These are phyloP conservation scores for Populus deltoides DNA, from an alignment of 345 rosid species.

Conservation along the genomic window DNA sequence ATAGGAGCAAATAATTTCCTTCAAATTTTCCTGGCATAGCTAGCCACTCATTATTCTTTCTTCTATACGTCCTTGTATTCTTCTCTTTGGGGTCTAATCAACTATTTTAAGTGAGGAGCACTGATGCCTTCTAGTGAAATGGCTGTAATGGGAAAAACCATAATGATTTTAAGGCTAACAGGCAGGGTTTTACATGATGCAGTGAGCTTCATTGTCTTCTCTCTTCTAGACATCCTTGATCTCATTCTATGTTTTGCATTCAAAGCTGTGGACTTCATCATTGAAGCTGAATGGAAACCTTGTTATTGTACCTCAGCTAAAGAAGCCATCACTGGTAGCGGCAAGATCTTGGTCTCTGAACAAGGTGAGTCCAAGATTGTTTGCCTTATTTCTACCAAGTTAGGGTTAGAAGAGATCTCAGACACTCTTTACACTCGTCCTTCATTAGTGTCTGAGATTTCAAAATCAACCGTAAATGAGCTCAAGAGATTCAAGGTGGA, in stretches of 20 bases:
- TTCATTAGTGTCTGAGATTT: constrained; percentile 44
- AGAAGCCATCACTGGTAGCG: constrained; percentile 55
- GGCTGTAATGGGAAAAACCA: constrained; percentile 20
- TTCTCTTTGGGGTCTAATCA: not conserved
- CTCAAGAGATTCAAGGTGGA: constrained; percentile 25
- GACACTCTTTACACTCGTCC: constrained; percentile 82
- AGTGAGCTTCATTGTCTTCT: constrained; percentile 74
- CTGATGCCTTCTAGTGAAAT: not conserved
- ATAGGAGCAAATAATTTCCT: not conserved
- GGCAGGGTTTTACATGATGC: constrained; percentile 26
- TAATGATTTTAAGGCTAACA: constrained; percentile 10
- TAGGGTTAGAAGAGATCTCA: constrained; percentile 81
- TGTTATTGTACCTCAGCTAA: constrained; percentile 72
- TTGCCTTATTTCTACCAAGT: constrained; percentile 60
- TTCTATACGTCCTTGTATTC: not conserved
- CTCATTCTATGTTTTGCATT: constrained; percentile 56
- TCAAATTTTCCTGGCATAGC: not conserved
- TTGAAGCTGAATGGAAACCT: constrained; percentile 86
- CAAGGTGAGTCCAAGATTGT: constrained; percentile 75
- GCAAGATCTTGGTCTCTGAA: constrained; percentile 76
- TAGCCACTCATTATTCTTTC: constrained; percentile 2
- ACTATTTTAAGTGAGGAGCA: too few relatives aligned
- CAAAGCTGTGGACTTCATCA: constrained; percentile 67
- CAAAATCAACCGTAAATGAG: constrained; percentile 28
- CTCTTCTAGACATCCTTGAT: constrained; percentile 75